Percentiles rank a stretch among this genome's conserved stretches.
Evolutionary conservation across 83 land plant genomes (phyloP).

Genomic region (Diphasiastrum complanatum): DNA sequence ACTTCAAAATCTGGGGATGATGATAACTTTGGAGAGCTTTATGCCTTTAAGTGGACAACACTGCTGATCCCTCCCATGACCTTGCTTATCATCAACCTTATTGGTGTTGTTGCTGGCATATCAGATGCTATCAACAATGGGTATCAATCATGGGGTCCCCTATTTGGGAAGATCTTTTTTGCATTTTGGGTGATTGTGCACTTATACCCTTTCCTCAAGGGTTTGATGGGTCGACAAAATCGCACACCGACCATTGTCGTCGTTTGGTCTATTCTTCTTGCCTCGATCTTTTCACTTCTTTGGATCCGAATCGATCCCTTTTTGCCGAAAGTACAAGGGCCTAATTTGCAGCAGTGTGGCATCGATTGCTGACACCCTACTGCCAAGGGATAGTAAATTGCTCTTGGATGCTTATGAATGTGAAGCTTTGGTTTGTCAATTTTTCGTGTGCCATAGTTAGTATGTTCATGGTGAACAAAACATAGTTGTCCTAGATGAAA

Average conservation of each 20-base stretch:
- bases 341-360: constrained; percentile 5
- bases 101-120: constrained; percentile 7
- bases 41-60: constrained; percentile 14
- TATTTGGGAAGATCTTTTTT: constrained; percentile 10
- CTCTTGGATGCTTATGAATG: too few relatives aligned
- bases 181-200: too few relatives aligned
- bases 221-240: too few relatives aligned
- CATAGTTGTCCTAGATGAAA: too few relatives aligned
- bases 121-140: constrained; percentile 12
- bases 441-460: too few relatives aligned
- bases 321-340: neutral
- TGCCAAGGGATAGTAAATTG: too few relatives aligned
- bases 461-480: too few relatives aligned
- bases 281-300: constrained; percentile 6
- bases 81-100: constrained; percentile 8
- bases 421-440: too few relatives aligned
- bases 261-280: too few relatives aligned
- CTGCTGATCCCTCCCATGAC: constrained; percentile 13
- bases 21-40: constrained; percentile 12
- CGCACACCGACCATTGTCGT: constrained; percentile 8
- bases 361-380: too few relatives aligned
- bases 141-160: constrained; percentile 17
- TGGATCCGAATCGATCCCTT: constrained; percentile 7
- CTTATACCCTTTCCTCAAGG: too few relatives aligned
- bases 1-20: constrained; percentile 10